Conservation (phyloP, 352 stramenopile species). For the Phytopythium vexans region DNA sequence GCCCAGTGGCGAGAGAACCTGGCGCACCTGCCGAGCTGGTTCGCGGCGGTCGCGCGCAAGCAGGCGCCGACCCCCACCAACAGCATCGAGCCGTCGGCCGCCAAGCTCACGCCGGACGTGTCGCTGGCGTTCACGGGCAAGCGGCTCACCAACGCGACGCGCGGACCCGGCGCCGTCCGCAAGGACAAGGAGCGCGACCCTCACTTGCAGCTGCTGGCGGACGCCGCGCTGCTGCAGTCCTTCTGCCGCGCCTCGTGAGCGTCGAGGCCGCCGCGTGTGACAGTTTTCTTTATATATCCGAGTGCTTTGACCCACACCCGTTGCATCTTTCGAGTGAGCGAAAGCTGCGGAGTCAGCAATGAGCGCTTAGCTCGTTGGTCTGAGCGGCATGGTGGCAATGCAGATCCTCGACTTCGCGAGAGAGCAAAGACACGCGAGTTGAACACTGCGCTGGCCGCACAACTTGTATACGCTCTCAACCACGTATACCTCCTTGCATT, state of each 20-base stretch:
- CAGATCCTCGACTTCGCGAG: not conserved
- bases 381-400: not conserved
- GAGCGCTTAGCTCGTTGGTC: too few species aligned
- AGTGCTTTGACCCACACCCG: too few species aligned
- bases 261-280: too few species aligned
- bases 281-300: too few species aligned
- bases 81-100: constrained; percentile 51
- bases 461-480: not conserved
- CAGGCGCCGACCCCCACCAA: constrained; percentile 14
- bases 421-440: constrained; percentile 10
- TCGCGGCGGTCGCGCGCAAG: constrained; percentile 2
- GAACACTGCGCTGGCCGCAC: not conserved
- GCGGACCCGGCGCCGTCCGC: constrained; percentile 5
- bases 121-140: constrained; percentile 25
- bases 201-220: constrained; percentile 65
- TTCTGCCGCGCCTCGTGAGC: constrained; percentile 38
- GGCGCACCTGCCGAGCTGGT: constrained; percentile 14
- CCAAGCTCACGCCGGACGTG: constrained; percentile 38
- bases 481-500: not conserved
- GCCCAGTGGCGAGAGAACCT: constrained; percentile 17
- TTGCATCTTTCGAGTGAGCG: not conserved
- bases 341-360: too few species aligned
- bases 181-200: constrained; percentile 29
- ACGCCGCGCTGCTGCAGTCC: constrained; percentile 66
- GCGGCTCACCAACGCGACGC: constrained; percentile 26